Percentiles rank a stretch among this genome's conserved stretches.
Conservation (phyloP, 2,329 filamentous ascomycete species). For the Didymella keratinophila region DNA sequence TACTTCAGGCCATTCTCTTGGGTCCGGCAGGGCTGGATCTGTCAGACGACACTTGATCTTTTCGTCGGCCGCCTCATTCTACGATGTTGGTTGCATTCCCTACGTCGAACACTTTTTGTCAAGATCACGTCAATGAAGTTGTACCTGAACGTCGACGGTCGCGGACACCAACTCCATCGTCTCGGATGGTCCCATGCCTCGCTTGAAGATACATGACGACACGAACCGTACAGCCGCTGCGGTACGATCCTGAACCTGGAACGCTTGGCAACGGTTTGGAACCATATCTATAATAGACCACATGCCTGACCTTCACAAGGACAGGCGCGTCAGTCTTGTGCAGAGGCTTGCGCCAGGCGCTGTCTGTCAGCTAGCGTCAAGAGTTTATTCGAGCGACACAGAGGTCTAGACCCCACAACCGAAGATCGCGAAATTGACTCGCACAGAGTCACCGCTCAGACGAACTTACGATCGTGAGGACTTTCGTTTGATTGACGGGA, state of each 20-base stretch:
- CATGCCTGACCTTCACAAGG: constrained; percentile 5
- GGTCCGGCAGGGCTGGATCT: constrained; percentile 9
- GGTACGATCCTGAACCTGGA: constrained; percentile 22
- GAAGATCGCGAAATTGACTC: constrained; percentile 13
- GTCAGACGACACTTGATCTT: constrained; percentile 10
- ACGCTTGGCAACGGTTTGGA: constrained; percentile 41
- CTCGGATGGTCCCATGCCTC: neutral
- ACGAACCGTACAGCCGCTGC: constrained; percentile 14
- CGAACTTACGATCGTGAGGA: constrained; percentile 1
- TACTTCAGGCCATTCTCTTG: neutral
- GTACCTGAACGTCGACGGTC: neutral
- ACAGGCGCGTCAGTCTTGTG: constrained; percentile 1
- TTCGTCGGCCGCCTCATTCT: constrained; percentile 2
- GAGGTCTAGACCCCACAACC: constrained; percentile 20
- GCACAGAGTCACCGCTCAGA: constrained; percentile 1
- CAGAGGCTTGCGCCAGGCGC: constrained; percentile 14
- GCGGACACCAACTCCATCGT: neutral
- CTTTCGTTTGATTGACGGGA: constrained; percentile 6
- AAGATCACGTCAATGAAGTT: neutral
- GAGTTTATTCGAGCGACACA: constrained; percentile 7
- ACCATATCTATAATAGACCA: constrained; percentile 16
- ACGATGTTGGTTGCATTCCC: neutral
- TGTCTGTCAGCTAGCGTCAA: constrained; percentile 18
- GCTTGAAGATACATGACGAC: constrained; percentile 28
- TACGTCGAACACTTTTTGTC: neutral